phyloP scores from a whole-genome alignment of 2,329 filamentous ascomycete species.

The Penicillium janthinellum region DNA sequence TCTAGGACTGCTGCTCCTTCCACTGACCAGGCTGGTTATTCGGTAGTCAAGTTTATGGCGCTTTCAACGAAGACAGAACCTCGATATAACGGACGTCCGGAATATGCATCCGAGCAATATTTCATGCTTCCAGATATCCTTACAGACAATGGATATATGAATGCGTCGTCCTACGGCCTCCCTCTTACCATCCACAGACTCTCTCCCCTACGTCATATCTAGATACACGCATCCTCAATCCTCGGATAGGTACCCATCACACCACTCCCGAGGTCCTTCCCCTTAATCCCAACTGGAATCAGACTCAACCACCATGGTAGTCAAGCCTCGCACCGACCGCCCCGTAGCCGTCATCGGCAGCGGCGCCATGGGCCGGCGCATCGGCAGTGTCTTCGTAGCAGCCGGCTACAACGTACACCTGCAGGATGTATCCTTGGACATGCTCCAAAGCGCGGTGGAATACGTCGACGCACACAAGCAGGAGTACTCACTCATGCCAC shows the following conservation, averaged over 20 bases:
- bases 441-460: slow-evolving; percentile 27
- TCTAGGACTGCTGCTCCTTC: not conserved
- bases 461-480: slow-evolving; percentile 37
- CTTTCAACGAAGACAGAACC: not conserved
- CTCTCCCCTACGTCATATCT: no score
- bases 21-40: not conserved
- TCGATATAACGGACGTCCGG: not conserved
- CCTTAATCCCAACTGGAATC: no score
- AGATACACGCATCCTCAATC: no score
- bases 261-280: no score
- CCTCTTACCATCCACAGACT: no score
- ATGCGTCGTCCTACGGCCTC: not conserved
- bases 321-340: slow-evolving; percentile 15
- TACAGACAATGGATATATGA: not conserved
- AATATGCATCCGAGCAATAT: not conserved
- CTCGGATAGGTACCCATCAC: no score
- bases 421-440: slow-evolving; percentile 29
- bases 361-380: slow-evolving; percentile 43
- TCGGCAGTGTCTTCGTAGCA: slow-evolving; percentile 33
- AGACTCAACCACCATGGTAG: no score
- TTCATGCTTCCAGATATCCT: no score
- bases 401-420: slow-evolving; percentile 32
- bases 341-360: slow-evolving; percentile 43
- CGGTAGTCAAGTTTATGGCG: not conserved
- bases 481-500: slow-evolving; percentile 25